These are phyloP conservation scores for Singerocomus rubriflavus DNA, from an alignment of 1,284 basidiomycete species.

Conservation along the genomic window DNA sequence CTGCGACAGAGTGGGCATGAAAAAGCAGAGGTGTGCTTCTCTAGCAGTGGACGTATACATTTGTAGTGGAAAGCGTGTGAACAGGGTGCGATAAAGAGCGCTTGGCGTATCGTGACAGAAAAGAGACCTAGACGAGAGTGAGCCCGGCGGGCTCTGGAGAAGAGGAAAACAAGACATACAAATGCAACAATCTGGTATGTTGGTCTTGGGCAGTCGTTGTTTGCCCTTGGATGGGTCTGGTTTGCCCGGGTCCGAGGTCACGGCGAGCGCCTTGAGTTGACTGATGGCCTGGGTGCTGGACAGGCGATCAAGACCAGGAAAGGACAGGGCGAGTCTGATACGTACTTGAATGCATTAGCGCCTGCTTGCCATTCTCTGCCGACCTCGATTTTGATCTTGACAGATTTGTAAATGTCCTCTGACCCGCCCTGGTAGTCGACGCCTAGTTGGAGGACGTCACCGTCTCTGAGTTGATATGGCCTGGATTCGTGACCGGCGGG, in stretches of 20 bases:
- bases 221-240: conserved; percentile 26
- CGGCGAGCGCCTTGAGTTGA: conserved; percentile 74
- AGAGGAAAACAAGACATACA: conserved; percentile 50
- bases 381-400: conserved; percentile 94
- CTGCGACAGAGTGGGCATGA: conserved; percentile 93
- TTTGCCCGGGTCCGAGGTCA: conserved; percentile 25
- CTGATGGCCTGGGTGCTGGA: conserved; percentile 73
- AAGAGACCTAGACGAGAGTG: conserved; percentile 81
- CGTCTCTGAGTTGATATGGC: conserved; percentile 84
- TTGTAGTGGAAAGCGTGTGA: conserved; percentile 99
- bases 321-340: conserved; percentile 17
- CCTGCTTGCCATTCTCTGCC: conserved; percentile 87
- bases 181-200: conserved; percentile 91
- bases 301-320: not conserved
- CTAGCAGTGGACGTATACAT: conserved; percentile 90
- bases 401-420: conserved; percentile 97
- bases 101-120: conserved; percentile 91
- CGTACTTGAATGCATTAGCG: conserved; percentile 94
- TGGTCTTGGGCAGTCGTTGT: conserved; percentile 42
- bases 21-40: conserved; percentile 89
- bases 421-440: conserved; percentile 98
- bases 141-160: not conserved
- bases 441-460: conserved; percentile 93
- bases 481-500: conserved; percentile 81
- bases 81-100: conserved; percentile 95